These are phyloP conservation scores for Astraeus odoratus DNA, from an alignment of 768 basidiomycete species.

Conservation along the genomic window DNA sequence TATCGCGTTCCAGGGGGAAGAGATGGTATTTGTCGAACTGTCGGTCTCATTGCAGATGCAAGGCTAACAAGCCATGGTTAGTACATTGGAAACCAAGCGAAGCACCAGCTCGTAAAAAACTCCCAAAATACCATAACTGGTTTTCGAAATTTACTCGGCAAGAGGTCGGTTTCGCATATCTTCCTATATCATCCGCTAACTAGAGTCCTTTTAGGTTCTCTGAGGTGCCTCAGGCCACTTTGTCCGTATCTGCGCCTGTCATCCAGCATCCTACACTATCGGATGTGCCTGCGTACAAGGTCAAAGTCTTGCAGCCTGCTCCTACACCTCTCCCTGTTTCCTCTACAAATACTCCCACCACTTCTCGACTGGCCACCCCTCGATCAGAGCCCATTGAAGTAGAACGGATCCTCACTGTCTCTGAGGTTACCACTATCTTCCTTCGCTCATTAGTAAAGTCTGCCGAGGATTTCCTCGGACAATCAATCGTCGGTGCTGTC, in stretches of 20 bases:
- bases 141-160: constrained; percentile 89
- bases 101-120: constrained; percentile 93
- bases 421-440: constrained; percentile 82
- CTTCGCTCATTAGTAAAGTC: constrained; percentile 77
- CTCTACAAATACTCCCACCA: constrained; percentile 51
- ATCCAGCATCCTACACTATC: constrained; percentile 68
- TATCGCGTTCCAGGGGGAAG: constrained; percentile 84
- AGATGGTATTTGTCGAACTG: constrained; percentile 56
- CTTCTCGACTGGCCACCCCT: constrained; percentile 64
- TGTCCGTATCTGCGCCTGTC: constrained; percentile 56
- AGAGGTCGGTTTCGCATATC: constrained; percentile 54
- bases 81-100: constrained; percentile 97
- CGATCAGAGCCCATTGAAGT: constrained; percentile 62
- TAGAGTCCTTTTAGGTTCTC: constrained; percentile 53
- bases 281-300: constrained; percentile 78
- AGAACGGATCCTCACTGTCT: constrained; percentile 70
- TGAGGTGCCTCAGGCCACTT: constrained; percentile 52
- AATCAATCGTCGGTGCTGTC: constrained; percentile 71
- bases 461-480: constrained; percentile 87
- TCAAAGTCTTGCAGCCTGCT: constrained; percentile 72
- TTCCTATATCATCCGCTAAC: too few relatives aligned
- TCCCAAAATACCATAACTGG: constrained; percentile 89
- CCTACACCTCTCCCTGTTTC: constrained; percentile 61
- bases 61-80: constrained; percentile 23
- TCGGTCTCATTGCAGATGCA: constrained; percentile 1